Conservation (phyloP, 2,329 filamentous ascomycete genomes). For the Pyricularia grisea region DNA sequence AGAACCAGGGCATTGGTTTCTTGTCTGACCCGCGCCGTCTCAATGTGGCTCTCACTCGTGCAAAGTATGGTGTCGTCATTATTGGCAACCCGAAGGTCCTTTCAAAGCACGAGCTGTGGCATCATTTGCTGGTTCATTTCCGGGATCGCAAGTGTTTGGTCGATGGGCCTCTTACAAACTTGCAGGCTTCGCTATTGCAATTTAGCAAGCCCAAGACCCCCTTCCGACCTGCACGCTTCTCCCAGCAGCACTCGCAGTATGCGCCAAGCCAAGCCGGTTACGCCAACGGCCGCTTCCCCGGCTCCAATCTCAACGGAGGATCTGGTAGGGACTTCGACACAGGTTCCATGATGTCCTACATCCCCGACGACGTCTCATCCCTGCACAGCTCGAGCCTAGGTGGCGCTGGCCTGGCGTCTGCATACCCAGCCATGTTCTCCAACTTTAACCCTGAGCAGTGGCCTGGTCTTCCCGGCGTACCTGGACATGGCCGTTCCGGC, state of each 20-base stretch:
- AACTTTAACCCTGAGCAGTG: constrained; percentile 81
- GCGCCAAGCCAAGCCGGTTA: constrained; percentile 8
- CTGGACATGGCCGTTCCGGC: constrained; percentile 40
- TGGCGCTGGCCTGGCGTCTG: constrained; percentile 68
- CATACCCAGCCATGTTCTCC: constrained; percentile 92
- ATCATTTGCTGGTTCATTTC: constrained; percentile 89
- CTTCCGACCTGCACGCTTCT: constrained; percentile 82
- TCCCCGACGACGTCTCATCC: constrained; percentile 93
- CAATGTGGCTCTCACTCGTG: constrained; percentile 92
- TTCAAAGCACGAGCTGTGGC: constrained; percentile 96
- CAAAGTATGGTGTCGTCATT: constrained; percentile 93
- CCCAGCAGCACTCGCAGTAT: constrained; percentile 42
- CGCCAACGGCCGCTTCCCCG: constrained; percentile 28
- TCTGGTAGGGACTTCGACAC: constrained; percentile 56
- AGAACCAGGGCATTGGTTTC: constrained; percentile 98
- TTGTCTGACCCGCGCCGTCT: constrained; percentile 93
- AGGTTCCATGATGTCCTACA: constrained; percentile 87
- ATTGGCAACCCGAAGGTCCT: constrained; percentile 96
- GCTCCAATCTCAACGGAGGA: constrained; percentile 21
- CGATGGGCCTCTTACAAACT: constrained; percentile 86
- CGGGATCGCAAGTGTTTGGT: constrained; percentile 95
- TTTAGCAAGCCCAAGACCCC: constrained; percentile 90
- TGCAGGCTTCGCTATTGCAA: constrained; percentile 91
- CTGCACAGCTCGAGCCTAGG: constrained; percentile 88
- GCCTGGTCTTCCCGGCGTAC: constrained; percentile 63